These are phyloP conservation scores for Ammopiptanthus mongolicus DNA, from an alignment of 306 rosid species.

Conservation along the genomic window DNA sequence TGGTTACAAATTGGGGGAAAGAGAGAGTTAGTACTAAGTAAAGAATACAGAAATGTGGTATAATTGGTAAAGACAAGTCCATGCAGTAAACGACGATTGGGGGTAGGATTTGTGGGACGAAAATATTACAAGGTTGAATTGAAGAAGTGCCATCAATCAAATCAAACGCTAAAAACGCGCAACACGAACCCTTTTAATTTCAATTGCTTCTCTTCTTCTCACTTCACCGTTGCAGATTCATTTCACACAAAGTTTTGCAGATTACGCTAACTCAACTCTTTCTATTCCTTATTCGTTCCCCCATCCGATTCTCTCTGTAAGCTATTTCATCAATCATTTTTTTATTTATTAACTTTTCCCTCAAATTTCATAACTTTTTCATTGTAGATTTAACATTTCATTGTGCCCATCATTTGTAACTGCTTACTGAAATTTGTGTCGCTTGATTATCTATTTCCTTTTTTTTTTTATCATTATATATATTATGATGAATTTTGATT, in stretches of 20 bases:
- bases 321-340: conserved; percentile 1
- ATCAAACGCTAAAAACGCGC: conserved; percentile 24
- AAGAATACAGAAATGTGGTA: too few relatives aligned
- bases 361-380: background rate
- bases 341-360: background rate
- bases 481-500: background rate
- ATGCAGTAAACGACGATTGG: background rate
- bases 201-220: conserved; percentile 6
- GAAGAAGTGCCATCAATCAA: background rate
- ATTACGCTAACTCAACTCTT: conserved; percentile 21
- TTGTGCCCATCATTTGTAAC: background rate
- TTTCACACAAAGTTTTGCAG: background rate
- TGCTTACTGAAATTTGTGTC: background rate
- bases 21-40: too few relatives aligned
- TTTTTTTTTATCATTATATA: background rate
- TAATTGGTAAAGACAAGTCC: background rate
- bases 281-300: background rate
- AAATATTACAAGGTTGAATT: background rate
- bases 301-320: conserved; percentile 12
- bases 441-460: background rate
- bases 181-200: background rate
- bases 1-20: too few relatives aligned
- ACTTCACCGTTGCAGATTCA: conserved; percentile 9
- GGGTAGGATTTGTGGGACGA: background rate
- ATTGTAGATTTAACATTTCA: conserved; percentile 3